Base-by-base conservation (phyloP, 805 yeast genomes). In the Kodamaea nitidulidarum region DNA sequence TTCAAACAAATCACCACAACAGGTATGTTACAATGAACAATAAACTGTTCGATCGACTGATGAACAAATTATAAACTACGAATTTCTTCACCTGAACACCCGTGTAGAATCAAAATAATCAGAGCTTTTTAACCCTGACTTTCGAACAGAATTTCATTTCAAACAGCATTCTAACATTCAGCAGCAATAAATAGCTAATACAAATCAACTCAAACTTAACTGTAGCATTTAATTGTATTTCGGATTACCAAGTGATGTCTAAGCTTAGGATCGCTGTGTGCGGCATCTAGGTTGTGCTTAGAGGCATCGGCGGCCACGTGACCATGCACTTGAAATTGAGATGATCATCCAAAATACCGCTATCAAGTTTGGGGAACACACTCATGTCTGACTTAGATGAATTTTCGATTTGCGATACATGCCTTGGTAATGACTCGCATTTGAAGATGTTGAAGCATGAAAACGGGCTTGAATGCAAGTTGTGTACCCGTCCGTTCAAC, bases 401-500 rank as follows among this genome's bases (percentile, higher is more conserved):
- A 15, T 60, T 71, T 29, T 88, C 84, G 0, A 72, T 88, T 2
- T 88, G 97, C 58, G 80, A 78, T 26, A 50, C 55, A 4, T 88
- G 97, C 56, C 63, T 87, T 17, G 96, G 96, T 0, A 52, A 71
- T 0, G 74, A 78, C 38, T 74, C 78, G 15, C 76, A 81, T 47
- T 52, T 83, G n/a, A 77, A 84, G 38, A 78, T 90, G 84, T 71
- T 78, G 1, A 71, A 84, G 47, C 88, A 84, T 42, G 62, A 63
- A 9, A 63, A 73, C 38, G 96, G 96, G 1, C 82, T 75, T n/a
- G 84, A 84, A 55, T 91, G 98, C 57, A 81, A 82, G 55, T 63
- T 84, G 11, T 91, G 98, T 55, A 82, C 95, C 0, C 63, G 95
- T 35, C 88, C 95, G 1, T 91, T 83, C 64, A 81, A 90, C 0